These are phyloP conservation scores for Cardamine resedifolia DNA, from an alignment of 345 rosid species.

Conservation along the genomic window DNA sequence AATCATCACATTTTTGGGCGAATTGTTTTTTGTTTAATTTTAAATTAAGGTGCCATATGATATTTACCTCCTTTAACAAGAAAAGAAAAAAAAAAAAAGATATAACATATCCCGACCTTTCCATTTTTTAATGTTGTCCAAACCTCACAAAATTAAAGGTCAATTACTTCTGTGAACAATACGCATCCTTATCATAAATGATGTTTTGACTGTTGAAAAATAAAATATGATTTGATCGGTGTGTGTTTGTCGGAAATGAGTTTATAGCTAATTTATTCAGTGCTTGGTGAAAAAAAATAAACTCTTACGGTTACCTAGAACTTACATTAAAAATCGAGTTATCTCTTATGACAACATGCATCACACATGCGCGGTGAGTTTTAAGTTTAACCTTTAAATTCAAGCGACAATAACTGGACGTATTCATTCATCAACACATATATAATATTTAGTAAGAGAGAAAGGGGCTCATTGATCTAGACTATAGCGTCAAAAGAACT, in stretches of 20 bases:
- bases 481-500: background rate
- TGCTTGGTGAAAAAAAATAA: background rate
- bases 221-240: background rate
- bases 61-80: background rate
- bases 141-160: background rate
- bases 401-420: background rate
- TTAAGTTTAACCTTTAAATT: background rate
- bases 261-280: background rate
- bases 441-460: background rate
- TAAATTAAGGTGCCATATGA: background rate
- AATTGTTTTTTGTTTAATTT: background rate
- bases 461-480: background rate
- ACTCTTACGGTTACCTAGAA: background rate
- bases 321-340: background rate
- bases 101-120: background rate
- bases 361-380: background rate
- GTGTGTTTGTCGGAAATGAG: background rate
- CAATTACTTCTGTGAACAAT: background rate
- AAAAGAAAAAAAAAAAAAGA: background rate
- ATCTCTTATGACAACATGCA: background rate
- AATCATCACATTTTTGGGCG: background rate
- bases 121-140: background rate
- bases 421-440: background rate
- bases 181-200: background rate
- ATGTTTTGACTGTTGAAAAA: background rate